Percentiles rank a stretch among this genome's conserved stretches.
Conservation (phyloP, 2,329 filamentous ascomycete genomes). For the Aspergillus cejpii region DNA sequence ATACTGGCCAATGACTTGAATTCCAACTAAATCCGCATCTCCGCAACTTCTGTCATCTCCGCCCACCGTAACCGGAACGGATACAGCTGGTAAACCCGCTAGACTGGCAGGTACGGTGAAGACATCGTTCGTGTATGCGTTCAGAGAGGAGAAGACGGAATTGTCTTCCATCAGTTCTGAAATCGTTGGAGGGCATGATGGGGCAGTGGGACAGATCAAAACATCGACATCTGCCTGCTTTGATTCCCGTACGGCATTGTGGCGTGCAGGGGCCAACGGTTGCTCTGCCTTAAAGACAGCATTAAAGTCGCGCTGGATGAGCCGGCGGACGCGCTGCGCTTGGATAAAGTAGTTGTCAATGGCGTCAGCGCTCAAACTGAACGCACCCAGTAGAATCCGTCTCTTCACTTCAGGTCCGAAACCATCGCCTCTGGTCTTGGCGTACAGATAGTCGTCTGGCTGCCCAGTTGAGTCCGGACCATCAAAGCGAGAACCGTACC, state of each 20-base stretch:
- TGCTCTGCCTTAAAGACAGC: slow-evolving; percentile 64
- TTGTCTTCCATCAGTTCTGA: slow-evolving; percentile 44
- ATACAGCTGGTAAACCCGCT: slow-evolving; percentile 82
- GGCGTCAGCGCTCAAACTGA: slow-evolving; percentile 79
- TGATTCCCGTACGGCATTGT: neutral
- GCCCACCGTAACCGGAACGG: slow-evolving; percentile 58
- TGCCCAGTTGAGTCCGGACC: slow-evolving; percentile 49
- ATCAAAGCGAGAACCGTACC: slow-evolving; percentile 63
- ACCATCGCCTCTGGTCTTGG: slow-evolving; percentile 62
- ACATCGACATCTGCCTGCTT: slow-evolving; percentile 59
- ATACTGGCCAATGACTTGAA: slow-evolving; percentile 45
- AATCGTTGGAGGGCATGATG: slow-evolving; percentile 63
- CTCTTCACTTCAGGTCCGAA: slow-evolving; percentile 82
- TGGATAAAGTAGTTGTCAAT: slow-evolving; percentile 97
- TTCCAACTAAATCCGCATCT: slow-evolving; percentile 29
- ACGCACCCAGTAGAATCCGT: slow-evolving; percentile 81
- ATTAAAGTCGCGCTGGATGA: slow-evolving; percentile 84
- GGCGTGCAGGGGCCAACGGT: slow-evolving; percentile 46
- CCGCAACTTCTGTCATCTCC: slow-evolving; percentile 4
- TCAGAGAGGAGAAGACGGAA: slow-evolving; percentile 47
- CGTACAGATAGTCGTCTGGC: slow-evolving; percentile 57
- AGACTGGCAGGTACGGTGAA: slow-evolving; percentile 93
- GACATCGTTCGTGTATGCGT: slow-evolving; percentile 85
- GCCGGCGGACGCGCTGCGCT: slow-evolving; percentile 76
- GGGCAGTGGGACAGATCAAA: slow-evolving; percentile 78